These are phyloP conservation scores for Pseudogymnoascus sp. DNA, from an alignment of 2,329 filamentous ascomycete genomes.

Conservation along the genomic window DNA sequence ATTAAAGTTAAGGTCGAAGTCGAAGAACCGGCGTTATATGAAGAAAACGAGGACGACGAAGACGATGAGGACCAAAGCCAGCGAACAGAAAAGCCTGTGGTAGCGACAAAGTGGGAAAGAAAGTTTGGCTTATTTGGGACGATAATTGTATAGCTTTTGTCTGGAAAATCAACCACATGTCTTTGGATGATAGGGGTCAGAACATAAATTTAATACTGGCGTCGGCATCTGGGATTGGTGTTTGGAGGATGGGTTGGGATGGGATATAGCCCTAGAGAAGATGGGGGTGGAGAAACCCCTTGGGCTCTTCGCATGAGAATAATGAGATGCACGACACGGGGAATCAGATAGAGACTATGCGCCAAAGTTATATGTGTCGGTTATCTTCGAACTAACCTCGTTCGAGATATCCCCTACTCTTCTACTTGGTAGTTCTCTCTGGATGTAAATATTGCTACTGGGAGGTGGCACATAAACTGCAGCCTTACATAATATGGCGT, in stretches of 20 bases:
- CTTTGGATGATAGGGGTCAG: neutral
- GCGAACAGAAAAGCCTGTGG: slow-evolving; percentile 36
- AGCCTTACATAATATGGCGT: neutral
- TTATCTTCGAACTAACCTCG: neutral
- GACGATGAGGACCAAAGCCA: neutral
- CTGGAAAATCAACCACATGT: neutral
- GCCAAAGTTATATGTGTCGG: neutral
- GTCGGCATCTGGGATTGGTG: neutral
- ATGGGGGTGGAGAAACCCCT: neutral
- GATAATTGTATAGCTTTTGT: slow-evolving; percentile 36
- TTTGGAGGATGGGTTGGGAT: neutral
- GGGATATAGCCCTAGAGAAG: neutral
- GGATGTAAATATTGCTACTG: neutral
- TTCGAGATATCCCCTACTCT: too few relatives aligned
- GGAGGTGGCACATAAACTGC: neutral
- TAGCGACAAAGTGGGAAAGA: slow-evolving; percentile 48
- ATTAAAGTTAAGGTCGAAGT: slow-evolving; percentile 34
- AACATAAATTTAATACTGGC: neutral
- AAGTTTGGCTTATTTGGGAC: slow-evolving; percentile 59
- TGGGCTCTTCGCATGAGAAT: neutral
- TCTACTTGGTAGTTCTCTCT: too few relatives aligned
- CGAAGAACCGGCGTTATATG: slow-evolving; percentile 25
- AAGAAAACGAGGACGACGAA: neutral
- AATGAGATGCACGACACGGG: neutral
- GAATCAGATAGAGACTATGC: neutral